Conservation (phyloP, 1,284 basidiomycete genomes). For the Rhodotorula sp. region DNA sequence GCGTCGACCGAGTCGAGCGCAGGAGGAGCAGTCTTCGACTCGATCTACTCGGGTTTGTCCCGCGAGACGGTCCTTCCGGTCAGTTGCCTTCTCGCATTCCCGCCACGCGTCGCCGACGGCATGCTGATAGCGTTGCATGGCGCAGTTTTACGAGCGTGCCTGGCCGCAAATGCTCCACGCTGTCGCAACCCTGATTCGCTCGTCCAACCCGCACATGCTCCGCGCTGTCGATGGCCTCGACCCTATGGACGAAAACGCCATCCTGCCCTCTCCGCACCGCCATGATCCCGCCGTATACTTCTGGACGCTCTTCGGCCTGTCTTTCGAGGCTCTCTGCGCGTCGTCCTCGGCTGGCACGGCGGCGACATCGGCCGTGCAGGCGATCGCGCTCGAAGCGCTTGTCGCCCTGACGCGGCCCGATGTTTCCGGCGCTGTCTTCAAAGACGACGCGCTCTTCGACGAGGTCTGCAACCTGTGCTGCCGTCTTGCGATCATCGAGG, state of each 20-base stretch:
- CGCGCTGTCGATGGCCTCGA: slow-evolving; percentile 79
- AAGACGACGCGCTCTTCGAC: slow-evolving; percentile 79
- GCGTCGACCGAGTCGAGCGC: slow-evolving; percentile 60
- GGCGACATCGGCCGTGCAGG: slow-evolving; percentile 48
- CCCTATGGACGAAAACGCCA: slow-evolving; percentile 40
- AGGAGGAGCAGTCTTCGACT: slow-evolving; percentile 60
- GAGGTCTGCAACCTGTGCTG: slow-evolving; percentile 88
- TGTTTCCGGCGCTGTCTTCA: slow-evolving; percentile 76
- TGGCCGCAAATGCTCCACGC: slow-evolving; percentile 87
- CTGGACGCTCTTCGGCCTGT: slow-evolving; percentile 85
- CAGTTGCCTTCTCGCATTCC: slow-evolving; percentile 49
- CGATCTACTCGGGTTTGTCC: slow-evolving; percentile 80
- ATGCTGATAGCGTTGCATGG: slow-evolving; percentile 1
- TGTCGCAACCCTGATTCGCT: slow-evolving; percentile 75
- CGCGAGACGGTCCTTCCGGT: slow-evolving; percentile 88
- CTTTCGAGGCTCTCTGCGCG: slow-evolving; percentile 82
- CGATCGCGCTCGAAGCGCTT: slow-evolving; percentile 74
- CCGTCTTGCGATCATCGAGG: slow-evolving; percentile 84
- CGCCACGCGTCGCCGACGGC: neutral
- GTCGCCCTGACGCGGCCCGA: slow-evolving; percentile 74
- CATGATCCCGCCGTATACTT: slow-evolving; percentile 77
- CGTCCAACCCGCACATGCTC: slow-evolving; percentile 66
- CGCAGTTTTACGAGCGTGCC: slow-evolving; percentile 83
- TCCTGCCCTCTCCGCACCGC: slow-evolving; percentile 14
- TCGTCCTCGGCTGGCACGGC: slow-evolving; percentile 56